Conservation (phyloP, 192 early-diverging fungal genomes). For the Umbelopsis sp. region DNA sequence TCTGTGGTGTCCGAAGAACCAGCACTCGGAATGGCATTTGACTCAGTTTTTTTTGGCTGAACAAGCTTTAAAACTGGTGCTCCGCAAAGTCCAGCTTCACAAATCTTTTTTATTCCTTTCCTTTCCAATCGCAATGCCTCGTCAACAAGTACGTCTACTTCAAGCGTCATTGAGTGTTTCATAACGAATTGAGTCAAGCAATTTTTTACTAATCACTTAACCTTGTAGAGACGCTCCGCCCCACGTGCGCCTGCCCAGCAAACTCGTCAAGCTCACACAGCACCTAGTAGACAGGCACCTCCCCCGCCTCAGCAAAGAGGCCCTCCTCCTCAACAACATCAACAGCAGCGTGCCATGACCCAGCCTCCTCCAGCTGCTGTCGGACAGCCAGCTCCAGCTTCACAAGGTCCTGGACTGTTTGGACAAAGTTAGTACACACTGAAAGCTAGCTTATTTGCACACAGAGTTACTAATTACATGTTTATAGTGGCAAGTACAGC, state of each 20-base stretch:
- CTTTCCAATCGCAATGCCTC: slow-evolving; percentile 5
- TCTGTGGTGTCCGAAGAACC: background rate
- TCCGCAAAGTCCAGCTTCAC: background rate
- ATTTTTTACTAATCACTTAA: background rate
- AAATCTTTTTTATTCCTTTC: background rate
- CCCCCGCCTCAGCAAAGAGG: slow-evolving; percentile 32
- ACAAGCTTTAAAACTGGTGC: background rate
- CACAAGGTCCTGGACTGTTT: slow-evolving; percentile 76
- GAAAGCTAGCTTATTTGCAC: background rate
- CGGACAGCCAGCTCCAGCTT: slow-evolving; percentile 57
- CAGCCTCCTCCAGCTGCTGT: slow-evolving; percentile 51
- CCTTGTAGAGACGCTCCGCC: slow-evolving; percentile 1
- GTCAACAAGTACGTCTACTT: background rate
- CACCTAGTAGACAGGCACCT: slow-evolving; percentile 64
- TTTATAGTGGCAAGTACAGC: slow-evolving; percentile 81
- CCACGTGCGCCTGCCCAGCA: slow-evolving; percentile 47
- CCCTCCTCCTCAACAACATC: slow-evolving; percentile 49
- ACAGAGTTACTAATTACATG: background rate
- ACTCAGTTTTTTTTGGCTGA: slow-evolving; percentile 2
- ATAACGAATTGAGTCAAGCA: background rate
- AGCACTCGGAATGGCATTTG: background rate
- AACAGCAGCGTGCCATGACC: slow-evolving; percentile 33
- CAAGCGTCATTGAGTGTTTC: background rate
- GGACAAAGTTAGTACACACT: slow-evolving; percentile 57
- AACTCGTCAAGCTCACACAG: slow-evolving; percentile 56